A percentile compares a stretch with the other conserved stretches of the same genome.
phyloP scores from a whole-genome alignment of 73 alveolate genomes.

The Paramecium octaurelia region DNA sequence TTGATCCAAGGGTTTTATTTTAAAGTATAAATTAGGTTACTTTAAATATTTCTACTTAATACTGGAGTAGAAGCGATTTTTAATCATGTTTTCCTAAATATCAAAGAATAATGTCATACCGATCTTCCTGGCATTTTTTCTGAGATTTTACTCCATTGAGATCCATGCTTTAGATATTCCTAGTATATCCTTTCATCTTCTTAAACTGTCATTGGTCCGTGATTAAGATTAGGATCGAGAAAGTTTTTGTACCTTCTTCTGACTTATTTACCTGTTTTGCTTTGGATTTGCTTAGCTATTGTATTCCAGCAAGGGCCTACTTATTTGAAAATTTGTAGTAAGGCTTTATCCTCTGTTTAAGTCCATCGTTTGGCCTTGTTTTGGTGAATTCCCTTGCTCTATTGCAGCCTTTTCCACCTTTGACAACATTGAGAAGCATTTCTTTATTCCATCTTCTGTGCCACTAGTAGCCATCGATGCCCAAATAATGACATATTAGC shows the following conservation, averaged over 20 bases:
- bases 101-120: background rate
- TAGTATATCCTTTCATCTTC: background rate
- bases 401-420: background rate
- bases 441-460: background rate
- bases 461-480: background rate
- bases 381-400: background rate
- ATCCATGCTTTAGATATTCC: background rate
- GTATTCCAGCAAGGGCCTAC: background rate
- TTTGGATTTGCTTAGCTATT: conserved; percentile 29
- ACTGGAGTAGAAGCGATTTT: background rate
- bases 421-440: background rate
- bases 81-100: background rate
- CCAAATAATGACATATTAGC: background rate
- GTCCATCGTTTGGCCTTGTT: background rate
- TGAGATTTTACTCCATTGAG: background rate
- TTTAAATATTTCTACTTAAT: background rate
- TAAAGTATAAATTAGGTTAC: background rate
- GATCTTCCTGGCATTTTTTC: background rate
- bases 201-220: background rate
- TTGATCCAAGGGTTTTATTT: background rate
- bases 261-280: conserved; percentile 30
- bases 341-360: background rate
- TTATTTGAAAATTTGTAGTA: background rate
- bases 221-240: background rate
- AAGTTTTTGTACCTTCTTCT: background rate